phyloP scores from a whole-genome alignment of 2,329 filamentous ascomycete genomes.

The Penicillium sp. region DNA sequence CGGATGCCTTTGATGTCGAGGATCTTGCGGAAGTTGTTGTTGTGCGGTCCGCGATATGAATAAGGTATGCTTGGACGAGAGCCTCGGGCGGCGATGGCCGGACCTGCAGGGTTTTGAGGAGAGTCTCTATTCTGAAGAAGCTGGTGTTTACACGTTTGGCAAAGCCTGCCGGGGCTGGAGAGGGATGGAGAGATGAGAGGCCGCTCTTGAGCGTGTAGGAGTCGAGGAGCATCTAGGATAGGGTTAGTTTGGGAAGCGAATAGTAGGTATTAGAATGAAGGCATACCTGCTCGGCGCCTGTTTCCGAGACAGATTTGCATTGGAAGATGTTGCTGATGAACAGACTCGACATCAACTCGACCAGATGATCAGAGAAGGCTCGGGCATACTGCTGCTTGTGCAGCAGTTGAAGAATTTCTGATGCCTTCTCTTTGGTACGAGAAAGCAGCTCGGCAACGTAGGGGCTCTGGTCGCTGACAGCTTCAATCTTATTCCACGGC shows the following conservation, averaged over 20 bases:
- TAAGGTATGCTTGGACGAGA: conserved; percentile 92
- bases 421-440: conserved; percentile 64
- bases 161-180: conserved; percentile 60
- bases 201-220: conserved; percentile 64
- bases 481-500: conserved; percentile 90
- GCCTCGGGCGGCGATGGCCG: conserved; percentile 86
- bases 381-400: conserved; percentile 90
- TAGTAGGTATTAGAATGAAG: not conserved
- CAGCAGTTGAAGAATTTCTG: conserved; percentile 69
- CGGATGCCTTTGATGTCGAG: conserved; percentile 91
- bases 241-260: not conserved
- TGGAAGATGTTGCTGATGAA: conserved; percentile 82
- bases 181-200: conserved; percentile 48
- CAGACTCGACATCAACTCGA: conserved; percentile 73
- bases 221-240: conserved; percentile 78
- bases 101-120: conserved; percentile 95
- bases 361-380: conserved; percentile 92
- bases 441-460: conserved; percentile 80
- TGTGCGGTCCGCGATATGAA: conserved; percentile 89
- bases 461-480: conserved; percentile 85
- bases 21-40: conserved; percentile 92
- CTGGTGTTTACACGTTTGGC: conserved; percentile 78
- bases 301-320: conserved; percentile 85
- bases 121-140: conserved; percentile 81
- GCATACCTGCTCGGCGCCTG: conserved; percentile 79